phyloP scores from a whole-genome alignment of 768 basidiomycete species.

The Mycena metata region DNA sequence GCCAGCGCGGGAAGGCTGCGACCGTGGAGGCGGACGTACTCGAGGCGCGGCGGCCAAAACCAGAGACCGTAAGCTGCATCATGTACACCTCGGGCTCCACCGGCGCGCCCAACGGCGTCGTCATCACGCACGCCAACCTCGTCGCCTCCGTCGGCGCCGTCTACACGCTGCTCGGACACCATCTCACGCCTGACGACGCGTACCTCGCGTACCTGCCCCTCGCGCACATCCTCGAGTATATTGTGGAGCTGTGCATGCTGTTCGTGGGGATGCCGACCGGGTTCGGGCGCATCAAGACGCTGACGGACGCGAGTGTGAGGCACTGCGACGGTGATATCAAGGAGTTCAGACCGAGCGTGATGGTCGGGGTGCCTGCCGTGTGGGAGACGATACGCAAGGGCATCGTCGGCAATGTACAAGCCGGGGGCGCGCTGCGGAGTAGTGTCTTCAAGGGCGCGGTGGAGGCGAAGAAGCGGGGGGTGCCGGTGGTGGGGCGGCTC shows the following conservation, averaged over 20 bases:
- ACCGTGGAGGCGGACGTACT: no score
- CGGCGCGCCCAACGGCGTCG: no score
- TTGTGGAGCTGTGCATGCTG: constrained; percentile 74
- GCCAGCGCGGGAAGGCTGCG: no score
- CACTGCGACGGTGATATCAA: constrained; percentile 89
- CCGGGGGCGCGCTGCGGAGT: constrained; percentile 76
- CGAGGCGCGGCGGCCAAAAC: no score
- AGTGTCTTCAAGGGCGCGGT: constrained; percentile 85
- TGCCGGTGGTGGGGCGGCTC: constrained; percentile 75
- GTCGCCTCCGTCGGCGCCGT: constrained; percentile 91
- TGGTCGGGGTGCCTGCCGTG: constrained; percentile 95
- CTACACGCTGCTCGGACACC: constrained; percentile 75
- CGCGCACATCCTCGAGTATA: no score
- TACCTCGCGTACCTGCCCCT: constrained; percentile 96
- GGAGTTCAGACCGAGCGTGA: constrained; percentile 87
- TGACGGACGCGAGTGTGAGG: constrained; percentile 94
- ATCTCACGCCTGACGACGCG: constrained; percentile 69
- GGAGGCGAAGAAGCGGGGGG: constrained; percentile 80
- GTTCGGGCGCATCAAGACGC: constrained; percentile 94
- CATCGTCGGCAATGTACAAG: constrained; percentile 84
- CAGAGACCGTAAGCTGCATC: no score
- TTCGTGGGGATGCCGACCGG: constrained; percentile 86
- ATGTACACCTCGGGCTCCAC: no score
- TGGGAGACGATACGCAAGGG: constrained; percentile 99
- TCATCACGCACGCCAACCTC: constrained; percentile 89